These are phyloP conservation scores for Casaregolazyma suthepensis DNA, from an alignment of 1,139 yeast genomes.

Conservation along the genomic window DNA sequence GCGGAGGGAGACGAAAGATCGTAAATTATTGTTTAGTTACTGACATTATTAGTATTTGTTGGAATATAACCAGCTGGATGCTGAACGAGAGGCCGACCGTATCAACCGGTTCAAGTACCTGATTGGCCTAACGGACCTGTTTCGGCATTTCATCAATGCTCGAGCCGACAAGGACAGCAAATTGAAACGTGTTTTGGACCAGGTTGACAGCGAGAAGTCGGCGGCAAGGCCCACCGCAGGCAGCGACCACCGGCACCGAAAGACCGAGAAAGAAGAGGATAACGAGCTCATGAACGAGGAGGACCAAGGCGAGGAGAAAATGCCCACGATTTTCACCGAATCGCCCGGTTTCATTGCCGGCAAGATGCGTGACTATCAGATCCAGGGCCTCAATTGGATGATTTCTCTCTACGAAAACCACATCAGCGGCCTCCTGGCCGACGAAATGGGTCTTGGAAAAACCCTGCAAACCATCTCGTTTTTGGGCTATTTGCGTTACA, in stretches of 20 bases:
- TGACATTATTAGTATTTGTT: slow-evolving; percentile 28
- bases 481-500: slow-evolving; percentile 76
- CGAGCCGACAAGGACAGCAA: slow-evolving; percentile 69
- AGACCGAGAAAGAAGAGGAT: slow-evolving; percentile 88
- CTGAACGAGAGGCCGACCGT: slow-evolving; percentile 43
- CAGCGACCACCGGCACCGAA: slow-evolving; percentile 38
- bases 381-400: slow-evolving; percentile 92
- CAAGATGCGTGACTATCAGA: slow-evolving; percentile 72
- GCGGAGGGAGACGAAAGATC: not conserved
- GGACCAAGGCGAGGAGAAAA: slow-evolving; percentile 42
- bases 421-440: slow-evolving; percentile 88
- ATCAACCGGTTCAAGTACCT: slow-evolving; percentile 75
- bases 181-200: slow-evolving; percentile 52
- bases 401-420: slow-evolving; percentile 76
- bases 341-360: slow-evolving; percentile 71
- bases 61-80: slow-evolving; percentile 24
- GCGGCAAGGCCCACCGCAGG: slow-evolving; percentile 22
- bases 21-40: slow-evolving; percentile 6
- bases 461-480: slow-evolving; percentile 91
- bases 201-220: slow-evolving; percentile 42
- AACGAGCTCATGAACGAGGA: slow-evolving; percentile 80
- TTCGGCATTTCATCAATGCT: slow-evolving; percentile 80
- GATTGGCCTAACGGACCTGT: slow-evolving; percentile 75
- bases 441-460: slow-evolving; percentile 97
- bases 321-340: slow-evolving; percentile 55